A percentile compares a stretch with the other conserved stretches of the same genome.
Conservation (phyloP, 371 early-diverging fungal genomes). For the Zopfochytrium polystomum region DNA sequence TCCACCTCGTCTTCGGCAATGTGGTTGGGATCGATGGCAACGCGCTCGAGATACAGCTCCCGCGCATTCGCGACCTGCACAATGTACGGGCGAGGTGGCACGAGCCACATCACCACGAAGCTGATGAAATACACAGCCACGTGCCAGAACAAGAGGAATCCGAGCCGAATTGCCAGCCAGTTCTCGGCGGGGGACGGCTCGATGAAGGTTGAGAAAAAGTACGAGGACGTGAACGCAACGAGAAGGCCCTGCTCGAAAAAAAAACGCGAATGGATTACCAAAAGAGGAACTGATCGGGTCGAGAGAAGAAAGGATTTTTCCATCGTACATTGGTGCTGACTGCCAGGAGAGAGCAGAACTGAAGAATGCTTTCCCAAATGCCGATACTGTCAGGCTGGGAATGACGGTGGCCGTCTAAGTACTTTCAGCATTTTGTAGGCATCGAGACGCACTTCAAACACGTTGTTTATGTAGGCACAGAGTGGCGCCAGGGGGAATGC, state of each 20-base stretch:
- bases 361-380: slow-evolving; percentile 10
- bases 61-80: slow-evolving; percentile 1
- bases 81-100: slow-evolving; percentile 16
- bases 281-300: neutral
- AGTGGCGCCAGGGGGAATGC: slow-evolving; percentile 56
- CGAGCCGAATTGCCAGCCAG: slow-evolving; percentile 5
- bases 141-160: slow-evolving; percentile 11
- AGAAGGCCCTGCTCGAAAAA: slow-evolving; percentile 15
- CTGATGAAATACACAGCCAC: slow-evolving; percentile 4
- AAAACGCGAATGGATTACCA: neutral
- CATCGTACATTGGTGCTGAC: slow-evolving; percentile 12
- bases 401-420: slow-evolving; percentile 38
- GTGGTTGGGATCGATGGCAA: slow-evolving; percentile 11
- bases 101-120: slow-evolving; percentile 9
- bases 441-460: slow-evolving; percentile 42
- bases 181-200: neutral
- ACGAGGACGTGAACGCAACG: slow-evolving; percentile 2
- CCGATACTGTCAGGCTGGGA: slow-evolving; percentile 46
- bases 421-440: slow-evolving; percentile 13
- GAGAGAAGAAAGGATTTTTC: neutral
- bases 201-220: neutral
- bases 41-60: slow-evolving; percentile 12
- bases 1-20: slow-evolving; percentile 17
- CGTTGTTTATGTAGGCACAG: slow-evolving; percentile 50
- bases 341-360: slow-evolving; percentile 6